These are phyloP conservation scores for Plantago ovata DNA, from an alignment of 257 asterid species.

Conservation along the genomic window DNA sequence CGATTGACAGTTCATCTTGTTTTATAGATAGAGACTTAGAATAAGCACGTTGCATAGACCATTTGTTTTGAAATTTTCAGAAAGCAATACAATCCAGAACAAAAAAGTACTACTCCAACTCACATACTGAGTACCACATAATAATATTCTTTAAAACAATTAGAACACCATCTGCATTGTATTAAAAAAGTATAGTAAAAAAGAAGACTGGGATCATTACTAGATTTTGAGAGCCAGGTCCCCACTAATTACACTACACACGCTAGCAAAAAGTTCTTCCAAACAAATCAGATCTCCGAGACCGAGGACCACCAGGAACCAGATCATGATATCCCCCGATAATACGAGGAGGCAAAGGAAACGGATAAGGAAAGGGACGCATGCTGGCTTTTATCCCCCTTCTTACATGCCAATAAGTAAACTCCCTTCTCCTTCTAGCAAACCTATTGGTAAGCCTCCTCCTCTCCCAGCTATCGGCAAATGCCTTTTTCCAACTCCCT, in stretches of 20 bases:
- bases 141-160: too few species aligned
- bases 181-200: too few species aligned
- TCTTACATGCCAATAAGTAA: conserved; percentile 19
- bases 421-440: too few species aligned
- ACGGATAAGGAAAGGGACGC: conserved; percentile 25
- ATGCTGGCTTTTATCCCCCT: conserved; percentile 31
- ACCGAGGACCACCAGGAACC: conserved; percentile 18
- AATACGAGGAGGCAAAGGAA: conserved; percentile 34
- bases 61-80: too few species aligned
- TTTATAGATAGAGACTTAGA: too few species aligned
- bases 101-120: too few species aligned
- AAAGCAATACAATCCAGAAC: too few species aligned
- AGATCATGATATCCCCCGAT: conserved; percentile 46
- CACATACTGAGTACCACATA: too few species aligned
- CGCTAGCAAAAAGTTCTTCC: conserved; percentile 32
- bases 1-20: too few species aligned
- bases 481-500: conserved; percentile 62
- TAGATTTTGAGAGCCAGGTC: conserved; percentile 6
- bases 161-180: too few species aligned
- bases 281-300: conserved; percentile 11
- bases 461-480: conserved; percentile 35
- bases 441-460: conserved; percentile 20
- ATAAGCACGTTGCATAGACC: too few species aligned
- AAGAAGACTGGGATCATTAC: conserved; percentile 1
- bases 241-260: conserved; percentile 41